Evolutionary conservation across 1,284 basidiomycete genomes (phyloP).

Genomic region (Leucocoprinus gongylophorus): DNA sequence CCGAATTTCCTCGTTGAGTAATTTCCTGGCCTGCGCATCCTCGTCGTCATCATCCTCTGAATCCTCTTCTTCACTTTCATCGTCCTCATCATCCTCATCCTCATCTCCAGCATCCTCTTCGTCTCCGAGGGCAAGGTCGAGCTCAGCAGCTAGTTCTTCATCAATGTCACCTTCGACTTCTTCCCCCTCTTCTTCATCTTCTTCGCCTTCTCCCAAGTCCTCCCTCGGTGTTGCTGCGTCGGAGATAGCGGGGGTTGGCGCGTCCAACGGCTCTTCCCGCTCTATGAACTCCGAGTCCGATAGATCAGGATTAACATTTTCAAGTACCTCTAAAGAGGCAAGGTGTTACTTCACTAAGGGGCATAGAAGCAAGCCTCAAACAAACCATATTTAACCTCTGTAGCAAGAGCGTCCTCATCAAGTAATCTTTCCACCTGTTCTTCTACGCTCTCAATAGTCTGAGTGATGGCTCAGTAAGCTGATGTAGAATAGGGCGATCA

Average conservation of each 20-base stretch:
- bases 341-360: constrained; percentile 8
- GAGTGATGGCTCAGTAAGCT: constrained; percentile 6
- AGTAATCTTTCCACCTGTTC: constrained; percentile 92
- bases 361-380: not conserved
- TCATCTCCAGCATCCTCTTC: constrained; percentile 68
- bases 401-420: constrained; percentile 78
- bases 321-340: constrained; percentile 54
- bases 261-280: constrained; percentile 53
- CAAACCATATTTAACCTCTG: constrained; percentile 72
- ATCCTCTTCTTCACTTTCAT: constrained; percentile 46
- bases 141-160: constrained; percentile 58
- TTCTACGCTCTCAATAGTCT: constrained; percentile 96
- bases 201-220: constrained; percentile 52
- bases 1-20: constrained; percentile 84
- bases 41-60: constrained; percentile 68
- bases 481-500: not conserved
- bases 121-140: constrained; percentile 64
- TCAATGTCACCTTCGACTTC: constrained; percentile 57
- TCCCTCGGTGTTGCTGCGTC: constrained; percentile 53
- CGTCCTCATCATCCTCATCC: constrained; percentile 62
- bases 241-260: constrained; percentile 57
- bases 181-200: constrained; percentile 55
- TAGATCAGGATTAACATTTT: constrained; percentile 81
- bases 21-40: constrained; percentile 68
- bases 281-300: constrained; percentile 83